These are phyloP conservation scores for Coffea eugenioides DNA, from an alignment of 257 asterid genomes.

Conservation along the genomic window DNA sequence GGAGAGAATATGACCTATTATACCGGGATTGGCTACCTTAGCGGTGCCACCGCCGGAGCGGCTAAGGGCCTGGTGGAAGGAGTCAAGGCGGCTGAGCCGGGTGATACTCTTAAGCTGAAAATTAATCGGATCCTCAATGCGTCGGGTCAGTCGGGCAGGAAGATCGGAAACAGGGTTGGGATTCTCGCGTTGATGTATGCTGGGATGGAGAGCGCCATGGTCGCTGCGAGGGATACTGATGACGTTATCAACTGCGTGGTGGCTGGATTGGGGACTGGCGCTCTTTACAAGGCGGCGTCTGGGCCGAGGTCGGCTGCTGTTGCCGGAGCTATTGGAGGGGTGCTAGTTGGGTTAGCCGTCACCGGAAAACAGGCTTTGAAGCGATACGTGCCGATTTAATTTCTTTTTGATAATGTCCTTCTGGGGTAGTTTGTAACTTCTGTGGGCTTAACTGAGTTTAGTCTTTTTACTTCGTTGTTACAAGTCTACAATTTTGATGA, in stretches of 20 bases:
- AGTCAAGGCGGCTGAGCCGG: conserved; percentile 61
- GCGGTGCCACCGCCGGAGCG: conserved; percentile 72
- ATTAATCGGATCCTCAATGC: conserved; percentile 74
- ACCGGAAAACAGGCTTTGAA: conserved; percentile 46
- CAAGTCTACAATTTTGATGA: conserved; percentile 39
- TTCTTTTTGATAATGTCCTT: neutral
- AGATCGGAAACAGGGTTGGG: conserved; percentile 77
- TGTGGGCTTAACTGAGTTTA: conserved; percentile 15
- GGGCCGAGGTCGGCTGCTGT: conserved; percentile 52
- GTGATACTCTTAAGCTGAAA: conserved; percentile 75
- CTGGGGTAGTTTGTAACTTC: conserved; percentile 3
- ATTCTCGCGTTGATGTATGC: conserved; percentile 78
- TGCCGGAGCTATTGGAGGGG: conserved; percentile 53
- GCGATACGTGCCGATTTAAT: conserved; percentile 48
- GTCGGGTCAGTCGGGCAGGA: conserved; percentile 77
- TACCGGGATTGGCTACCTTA: conserved; percentile 79
- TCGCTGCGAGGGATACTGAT: conserved; percentile 41
- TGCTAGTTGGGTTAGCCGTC: conserved; percentile 43
- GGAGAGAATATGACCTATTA: conserved; percentile 88
- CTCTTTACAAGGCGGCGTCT: conserved; percentile 46
- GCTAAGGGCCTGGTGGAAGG: conserved; percentile 63
- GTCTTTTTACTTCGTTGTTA: conserved; percentile 10
- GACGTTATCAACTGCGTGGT: conserved; percentile 43
- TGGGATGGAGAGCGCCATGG: conserved; percentile 86
- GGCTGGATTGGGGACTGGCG: conserved; percentile 53